phyloP scores from a whole-genome alignment of 192 early-diverging fungal species.

The Linnemannia exigua region DNA sequence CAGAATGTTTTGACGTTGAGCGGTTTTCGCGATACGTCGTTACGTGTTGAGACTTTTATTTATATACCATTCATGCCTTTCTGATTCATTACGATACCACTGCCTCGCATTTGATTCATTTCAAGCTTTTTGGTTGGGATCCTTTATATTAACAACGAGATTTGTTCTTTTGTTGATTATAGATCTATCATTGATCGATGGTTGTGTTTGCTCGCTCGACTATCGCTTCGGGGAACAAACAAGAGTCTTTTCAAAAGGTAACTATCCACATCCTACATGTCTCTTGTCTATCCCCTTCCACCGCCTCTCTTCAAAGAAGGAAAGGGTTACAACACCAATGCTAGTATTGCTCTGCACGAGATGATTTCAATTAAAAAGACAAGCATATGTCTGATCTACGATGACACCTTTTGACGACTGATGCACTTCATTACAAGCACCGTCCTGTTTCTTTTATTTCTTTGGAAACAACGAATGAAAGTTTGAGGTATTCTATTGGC shows the following conservation, averaged over 20 bases:
- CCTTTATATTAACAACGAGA: not conserved
- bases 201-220: not conserved
- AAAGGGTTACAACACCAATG: not conserved
- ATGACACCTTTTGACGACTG: constrained; percentile 61
- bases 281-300: too few species aligned
- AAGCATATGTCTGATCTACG: constrained; percentile 74
- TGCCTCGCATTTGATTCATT: not conserved
- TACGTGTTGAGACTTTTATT: constrained; percentile 79
- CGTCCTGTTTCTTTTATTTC: not conserved
- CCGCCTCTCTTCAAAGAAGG: not conserved
- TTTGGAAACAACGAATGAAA: not conserved
- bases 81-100: constrained; percentile 60
- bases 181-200: not conserved
- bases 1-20: constrained; percentile 64
- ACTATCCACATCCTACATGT: not conserved
- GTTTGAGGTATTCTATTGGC: not conserved
- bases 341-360: constrained; percentile 51
- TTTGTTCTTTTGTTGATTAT: not conserved
- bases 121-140: not conserved
- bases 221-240: not conserved
- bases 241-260: constrained; percentile 15
- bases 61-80: constrained; percentile 84
- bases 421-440: constrained; percentile 45
- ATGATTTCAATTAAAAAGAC: constrained; percentile 68
- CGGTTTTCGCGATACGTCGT: constrained; percentile 65